Base-by-base conservation (phyloP, 345 rosid genomes). In the Mallotus nudiflorus region DNA sequence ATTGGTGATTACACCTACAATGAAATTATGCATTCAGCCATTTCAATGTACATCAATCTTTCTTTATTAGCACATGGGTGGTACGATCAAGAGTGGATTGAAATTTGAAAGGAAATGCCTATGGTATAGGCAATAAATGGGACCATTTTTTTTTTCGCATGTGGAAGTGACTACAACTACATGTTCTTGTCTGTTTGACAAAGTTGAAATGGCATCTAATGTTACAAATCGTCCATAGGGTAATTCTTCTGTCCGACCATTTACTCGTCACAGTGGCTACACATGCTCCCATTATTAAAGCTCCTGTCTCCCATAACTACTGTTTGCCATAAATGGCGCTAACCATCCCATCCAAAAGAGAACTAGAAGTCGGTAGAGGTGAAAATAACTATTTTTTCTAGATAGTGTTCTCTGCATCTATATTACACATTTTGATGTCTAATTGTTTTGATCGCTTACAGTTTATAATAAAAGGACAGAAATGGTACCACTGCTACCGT, bases 261-360 rank as follows among this genome's bases (percentile, higher is more conserved):
- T 13, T 39, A 49, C 3, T 25, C 63, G 10, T 5, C 20, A 24
- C 2, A n/a, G 15, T 13, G 53, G 53, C 14, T 12, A 28, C 20
- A 31, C 42, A 25, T 50, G 1, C 10, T 52, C 18, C 61, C 40
- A 58, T 29, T 24, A 25, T 49, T 11, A 62, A 39, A 40, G 67
- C 45, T 45, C 29, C 28, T 46, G 56, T 49, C 66, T 45, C 71
- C 55, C 13, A 65, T 29, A 51, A 13, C 20, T 56, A 25, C 67
- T 22, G 56, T 56, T n/a, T 72, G 64, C 66, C 67, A 68, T 72
- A 56, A 68, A 77, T 63, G 66, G 20, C 59, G 65, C 63, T 62
- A 18, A 20, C 54, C 59, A 46, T 18, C 42, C 37, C 22, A 19
- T 14, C 55, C 49, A 28, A 12, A 42, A 42, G 4, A 42, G 46